These are phyloP conservation scores for Xylariaceae sp. DNA, from an alignment of 2,329 filamentous ascomycete species.

Conservation along the genomic window DNA sequence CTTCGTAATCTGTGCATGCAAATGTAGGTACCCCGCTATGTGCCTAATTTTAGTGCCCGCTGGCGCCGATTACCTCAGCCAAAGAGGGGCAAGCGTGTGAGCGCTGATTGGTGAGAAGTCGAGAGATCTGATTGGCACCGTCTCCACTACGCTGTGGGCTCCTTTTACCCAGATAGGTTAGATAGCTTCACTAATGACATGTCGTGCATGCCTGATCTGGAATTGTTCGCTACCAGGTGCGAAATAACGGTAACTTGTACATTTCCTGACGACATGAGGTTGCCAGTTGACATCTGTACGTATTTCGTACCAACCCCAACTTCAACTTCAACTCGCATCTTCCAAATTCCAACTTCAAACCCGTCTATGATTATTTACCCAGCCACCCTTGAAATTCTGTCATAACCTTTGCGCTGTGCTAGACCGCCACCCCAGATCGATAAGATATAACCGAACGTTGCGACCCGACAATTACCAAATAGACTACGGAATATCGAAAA, in stretches of 20 bases:
- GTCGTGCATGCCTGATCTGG: neutral
- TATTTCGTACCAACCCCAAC: neutral
- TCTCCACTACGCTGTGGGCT: neutral
- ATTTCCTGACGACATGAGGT: neutral
- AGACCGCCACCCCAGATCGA: neutral
- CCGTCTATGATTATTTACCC: too few relatives aligned
- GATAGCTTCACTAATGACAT: neutral
- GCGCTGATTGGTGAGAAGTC: neutral
- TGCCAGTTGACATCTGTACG: neutral
- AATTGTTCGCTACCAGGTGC: too few relatives aligned
- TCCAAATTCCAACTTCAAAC: too few relatives aligned
- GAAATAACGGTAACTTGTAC: neutral
- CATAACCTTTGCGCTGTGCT: neutral
- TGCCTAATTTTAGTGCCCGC: neutral
- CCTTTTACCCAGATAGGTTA: neutral
- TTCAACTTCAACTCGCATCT: too few relatives aligned
- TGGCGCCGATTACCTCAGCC: neutral
- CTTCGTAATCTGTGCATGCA: neutral
- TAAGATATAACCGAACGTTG: neutral
- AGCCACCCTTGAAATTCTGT: neutral
- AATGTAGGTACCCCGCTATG: neutral
- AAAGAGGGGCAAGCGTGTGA: neutral
- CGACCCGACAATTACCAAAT: neutral
- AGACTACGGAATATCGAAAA: neutral
- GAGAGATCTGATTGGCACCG: neutral